Evolutionary conservation across 306 rosid genomes (phyloP).

Genomic region (Lupinus albus): DNA sequence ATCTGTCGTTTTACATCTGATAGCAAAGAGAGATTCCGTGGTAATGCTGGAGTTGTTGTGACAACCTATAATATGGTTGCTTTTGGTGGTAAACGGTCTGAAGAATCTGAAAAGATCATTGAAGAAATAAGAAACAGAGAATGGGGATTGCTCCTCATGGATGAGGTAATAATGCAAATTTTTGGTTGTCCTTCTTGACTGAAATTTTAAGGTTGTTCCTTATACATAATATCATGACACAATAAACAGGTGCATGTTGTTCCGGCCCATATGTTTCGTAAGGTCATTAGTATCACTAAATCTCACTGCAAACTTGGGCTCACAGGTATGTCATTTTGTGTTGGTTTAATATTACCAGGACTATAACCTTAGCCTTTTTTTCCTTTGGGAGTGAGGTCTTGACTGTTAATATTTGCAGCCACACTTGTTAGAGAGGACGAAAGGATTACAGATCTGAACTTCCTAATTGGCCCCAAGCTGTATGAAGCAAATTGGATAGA

Average conservation of each 20-base stretch:
- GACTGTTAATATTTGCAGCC: slow-evolving; percentile 60
- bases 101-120: slow-evolving; percentile 92
- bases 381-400: slow-evolving; percentile 36
- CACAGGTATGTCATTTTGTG: slow-evolving; percentile 58
- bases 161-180: slow-evolving; percentile 62
- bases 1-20: slow-evolving; percentile 97
- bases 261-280: slow-evolving; percentile 97
- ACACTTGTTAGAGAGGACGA: slow-evolving; percentile 98
- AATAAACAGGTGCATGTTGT: slow-evolving; percentile 75
- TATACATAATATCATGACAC: slow-evolving; percentile 41
- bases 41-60: slow-evolving; percentile 94
- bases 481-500: slow-evolving; percentile 97
- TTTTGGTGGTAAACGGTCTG: slow-evolving; percentile 92
- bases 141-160: slow-evolving; percentile 96
- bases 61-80: slow-evolving; percentile 98
- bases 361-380: slow-evolving; percentile 36
- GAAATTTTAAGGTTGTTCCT: slow-evolving; percentile 29
- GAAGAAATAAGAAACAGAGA: slow-evolving; percentile 97
- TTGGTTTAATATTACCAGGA: slow-evolving; percentile 29
- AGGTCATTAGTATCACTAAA: slow-evolving; percentile 90
- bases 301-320: slow-evolving; percentile 99
- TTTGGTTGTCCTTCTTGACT: slow-evolving; percentile 21
- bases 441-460: slow-evolving; percentile 88
- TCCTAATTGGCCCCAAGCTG: slow-evolving; percentile 92
- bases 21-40: slow-evolving; percentile 94